These are phyloP conservation scores for Ophiocordyceps sinensis DNA, from an alignment of 2,329 filamentous ascomycete genomes.

Conservation along the genomic window DNA sequence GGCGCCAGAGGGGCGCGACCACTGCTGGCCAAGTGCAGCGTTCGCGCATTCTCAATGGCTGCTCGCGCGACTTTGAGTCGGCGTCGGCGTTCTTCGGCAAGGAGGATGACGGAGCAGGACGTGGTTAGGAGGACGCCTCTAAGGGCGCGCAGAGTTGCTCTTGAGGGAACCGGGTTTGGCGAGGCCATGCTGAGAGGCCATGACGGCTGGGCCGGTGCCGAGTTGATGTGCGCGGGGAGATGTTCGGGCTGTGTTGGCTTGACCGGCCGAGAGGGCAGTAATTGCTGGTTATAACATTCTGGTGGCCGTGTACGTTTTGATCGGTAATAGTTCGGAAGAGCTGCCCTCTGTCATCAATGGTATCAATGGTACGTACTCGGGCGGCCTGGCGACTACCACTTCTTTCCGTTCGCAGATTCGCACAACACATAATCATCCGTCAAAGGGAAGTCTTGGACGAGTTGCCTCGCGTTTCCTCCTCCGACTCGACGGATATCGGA, in stretches of 20 bases:
- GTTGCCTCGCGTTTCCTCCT: too few relatives aligned
- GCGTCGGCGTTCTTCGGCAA: constrained; percentile 42
- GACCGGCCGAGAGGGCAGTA: not conserved
- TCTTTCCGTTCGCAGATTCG: too few relatives aligned
- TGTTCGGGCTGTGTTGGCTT: not conserved
- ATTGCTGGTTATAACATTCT: too few relatives aligned
- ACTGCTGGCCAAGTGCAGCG: constrained; percentile 25
- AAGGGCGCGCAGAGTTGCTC: constrained; percentile 39
- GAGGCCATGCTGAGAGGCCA: constrained; percentile 26
- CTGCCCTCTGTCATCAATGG: too few relatives aligned
- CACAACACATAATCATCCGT: too few relatives aligned
- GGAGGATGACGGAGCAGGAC: constrained; percentile 38
- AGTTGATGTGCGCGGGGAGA: not conserved
- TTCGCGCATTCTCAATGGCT: constrained; percentile 37
- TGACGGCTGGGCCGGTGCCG: not conserved
- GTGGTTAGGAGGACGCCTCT: constrained; percentile 41
- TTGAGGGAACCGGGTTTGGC: constrained; percentile 35
- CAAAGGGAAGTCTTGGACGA: too few relatives aligned
- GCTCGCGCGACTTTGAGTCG: constrained; percentile 35
- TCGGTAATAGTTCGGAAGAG: too few relatives aligned
- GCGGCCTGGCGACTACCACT: too few relatives aligned
- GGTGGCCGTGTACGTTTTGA: too few relatives aligned
- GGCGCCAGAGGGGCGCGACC: not conserved
- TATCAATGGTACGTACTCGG: too few relatives aligned
- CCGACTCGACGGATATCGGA: too few relatives aligned